Conservation (phyloP, 1,284 basidiomycete genomes). For the Moniliella sp. region DNA sequence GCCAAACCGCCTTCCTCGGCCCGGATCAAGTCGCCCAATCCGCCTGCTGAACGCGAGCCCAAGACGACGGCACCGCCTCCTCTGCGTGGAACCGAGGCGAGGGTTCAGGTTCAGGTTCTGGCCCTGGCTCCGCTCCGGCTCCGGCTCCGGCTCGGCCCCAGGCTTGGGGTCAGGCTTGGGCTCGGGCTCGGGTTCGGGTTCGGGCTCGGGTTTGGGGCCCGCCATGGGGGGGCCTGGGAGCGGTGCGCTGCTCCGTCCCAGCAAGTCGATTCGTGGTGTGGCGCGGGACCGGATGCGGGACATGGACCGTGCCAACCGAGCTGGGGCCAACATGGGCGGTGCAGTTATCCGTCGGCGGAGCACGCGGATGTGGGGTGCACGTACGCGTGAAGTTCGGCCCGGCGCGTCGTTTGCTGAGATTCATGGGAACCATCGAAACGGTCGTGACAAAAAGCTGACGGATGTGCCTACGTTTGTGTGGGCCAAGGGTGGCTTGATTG, state of each 20-base stretch:
- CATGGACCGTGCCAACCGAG: conserved; percentile 14
- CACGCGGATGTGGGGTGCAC: conserved; percentile 87
- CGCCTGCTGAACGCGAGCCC: conserved; percentile 15
- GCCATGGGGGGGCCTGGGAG: too few species aligned
- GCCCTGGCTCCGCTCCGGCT: not conserved
- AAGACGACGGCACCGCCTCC: too few species aligned
- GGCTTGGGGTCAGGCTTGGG: too few species aligned
- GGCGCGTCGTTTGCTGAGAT: conserved; percentile 15
- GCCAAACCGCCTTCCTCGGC: conserved; percentile 2
- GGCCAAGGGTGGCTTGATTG: conserved; percentile 91
- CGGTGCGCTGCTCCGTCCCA: too few species aligned
- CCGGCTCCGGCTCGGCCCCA: not conserved
- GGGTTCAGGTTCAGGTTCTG: not conserved
- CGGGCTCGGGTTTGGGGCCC: too few species aligned
- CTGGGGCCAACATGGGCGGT: conserved; percentile 39
- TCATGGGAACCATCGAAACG: conserved; percentile 1
- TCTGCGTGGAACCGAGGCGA: too few species aligned
- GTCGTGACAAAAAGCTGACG: conserved; percentile 7
- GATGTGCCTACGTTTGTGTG: conserved; percentile 59
- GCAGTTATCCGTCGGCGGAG: conserved; percentile 48
- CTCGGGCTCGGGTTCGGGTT: too few species aligned
- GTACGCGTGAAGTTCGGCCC: conserved; percentile 73
- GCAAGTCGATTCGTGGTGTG: conserved; percentile 78
- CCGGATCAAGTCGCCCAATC: conserved; percentile 1
- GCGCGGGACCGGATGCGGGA: conserved; percentile 43